Evolutionary conservation across 2,329 filamentous ascomycete species (phyloP), one percentile per base, ranked within the genome.

Genomic region (Diaporthe amygdali): DNA sequence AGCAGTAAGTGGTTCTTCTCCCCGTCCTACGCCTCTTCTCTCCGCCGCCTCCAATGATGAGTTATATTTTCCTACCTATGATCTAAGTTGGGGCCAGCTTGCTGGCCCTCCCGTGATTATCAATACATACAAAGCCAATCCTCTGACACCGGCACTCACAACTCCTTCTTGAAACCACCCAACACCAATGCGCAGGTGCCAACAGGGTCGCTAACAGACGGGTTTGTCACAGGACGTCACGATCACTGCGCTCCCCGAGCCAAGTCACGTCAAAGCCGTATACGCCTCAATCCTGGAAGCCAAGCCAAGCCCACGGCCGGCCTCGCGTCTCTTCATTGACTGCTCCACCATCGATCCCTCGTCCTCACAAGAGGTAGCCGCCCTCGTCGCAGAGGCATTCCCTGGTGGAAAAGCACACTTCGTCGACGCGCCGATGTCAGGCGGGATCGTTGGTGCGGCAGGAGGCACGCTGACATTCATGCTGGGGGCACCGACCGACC

Each of bases 381-480:
- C 90, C 72, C 87, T 88, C 30, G 91, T 97, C 2, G 73, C 81
- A 2, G 61, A 70, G 5, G 76, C 88, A 86, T 76, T 77, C 70
- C 88, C 88, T 6, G 90, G 90, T 1, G 86, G 89, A 1, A 89
- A 92, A 78, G 94, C 94, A 67, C 88, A 87, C 66, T 98, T 98
- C 78, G 91, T 98, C 71, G 96, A 99, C 79, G 96, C 96, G 3
- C 96, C 96, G 54, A 97, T 99, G 92, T 98, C 96, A 0, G 96
- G 96, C 59, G 96, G 96, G 64, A 95, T 98, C 0, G 94, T 98
- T 6, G 96, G 96, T 52, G 96, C 96, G 14, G 87, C 90, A 7
- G 94, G 94, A 15, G 96, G 93, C 41, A 95, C 94, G 0, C 85
- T 99, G 71, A 97, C 95, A 0, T 99, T 99, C 81, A 98, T 99